phyloP scores from a whole-genome alignment of 139 green algal genomes.

The Chlorella sp. region DNA sequence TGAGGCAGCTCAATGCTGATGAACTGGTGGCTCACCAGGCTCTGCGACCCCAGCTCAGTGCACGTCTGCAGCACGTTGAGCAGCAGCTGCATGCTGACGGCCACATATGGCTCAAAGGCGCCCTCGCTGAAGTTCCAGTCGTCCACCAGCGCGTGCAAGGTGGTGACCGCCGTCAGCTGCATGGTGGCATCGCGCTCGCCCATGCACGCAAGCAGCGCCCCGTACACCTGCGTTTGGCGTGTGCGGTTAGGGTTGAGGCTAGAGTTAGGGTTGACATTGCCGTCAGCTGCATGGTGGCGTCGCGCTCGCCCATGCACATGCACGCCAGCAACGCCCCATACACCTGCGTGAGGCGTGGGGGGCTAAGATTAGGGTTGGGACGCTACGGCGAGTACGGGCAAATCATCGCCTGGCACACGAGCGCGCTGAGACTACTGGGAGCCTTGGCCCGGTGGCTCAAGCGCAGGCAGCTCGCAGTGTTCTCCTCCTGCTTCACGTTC shows the following conservation, averaged over 20 bases:
- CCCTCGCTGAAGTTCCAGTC: conserved; percentile 71
- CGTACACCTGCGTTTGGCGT: no score
- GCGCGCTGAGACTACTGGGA: no score
- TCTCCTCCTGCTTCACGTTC: no score
- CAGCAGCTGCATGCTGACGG: conserved; percentile 19
- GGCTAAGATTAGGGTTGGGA: no score
- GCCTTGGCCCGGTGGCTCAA: no score
- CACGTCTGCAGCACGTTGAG: conserved; percentile 28
- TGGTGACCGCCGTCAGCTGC: conserved; percentile 51
- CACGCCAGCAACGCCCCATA: neutral
- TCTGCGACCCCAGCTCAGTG: conserved; percentile 67
- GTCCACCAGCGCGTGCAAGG: conserved; percentile 65
- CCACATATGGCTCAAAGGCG: conserved; percentile 48
- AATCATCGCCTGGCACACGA: no score
- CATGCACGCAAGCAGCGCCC: no score
- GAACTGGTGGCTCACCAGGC: conserved; percentile 20
- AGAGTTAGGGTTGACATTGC: neutral
- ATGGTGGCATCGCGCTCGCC: no score
- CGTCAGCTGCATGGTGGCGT: neutral
- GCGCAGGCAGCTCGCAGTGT: no score
- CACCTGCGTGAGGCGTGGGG: no score
- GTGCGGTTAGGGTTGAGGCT: neutral
- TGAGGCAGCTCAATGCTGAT: neutral
- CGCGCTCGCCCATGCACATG: neutral
- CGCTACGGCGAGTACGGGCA: no score